These are phyloP conservation scores for Colletotrichum eremochloae DNA, from an alignment of 2,329 filamentous ascomycete species.

Conservation along the genomic window DNA sequence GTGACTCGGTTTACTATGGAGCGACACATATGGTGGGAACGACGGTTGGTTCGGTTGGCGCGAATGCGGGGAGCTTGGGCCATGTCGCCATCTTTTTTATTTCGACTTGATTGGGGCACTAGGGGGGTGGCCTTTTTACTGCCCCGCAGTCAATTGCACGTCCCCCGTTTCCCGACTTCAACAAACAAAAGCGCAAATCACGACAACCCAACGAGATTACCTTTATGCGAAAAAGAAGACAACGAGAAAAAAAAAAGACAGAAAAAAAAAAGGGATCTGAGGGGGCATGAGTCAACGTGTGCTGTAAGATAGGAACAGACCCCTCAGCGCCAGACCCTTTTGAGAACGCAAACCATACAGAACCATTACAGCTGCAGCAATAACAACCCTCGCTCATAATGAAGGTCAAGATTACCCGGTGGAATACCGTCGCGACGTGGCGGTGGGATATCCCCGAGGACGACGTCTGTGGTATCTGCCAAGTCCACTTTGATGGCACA, in stretches of 20 bases:
- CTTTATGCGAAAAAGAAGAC: neutral
- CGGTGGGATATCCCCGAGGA: slow-evolving; percentile 97
- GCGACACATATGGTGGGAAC: slow-evolving; percentile 3
- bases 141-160: slow-evolving; percentile 19
- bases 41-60: slow-evolving; percentile 25
- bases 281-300: neutral
- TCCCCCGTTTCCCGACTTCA: slow-evolving; percentile 27
- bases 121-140: neutral
- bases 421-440: slow-evolving; percentile 96
- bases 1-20: slow-evolving; percentile 29
- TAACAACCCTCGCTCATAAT: slow-evolving; percentile 61
- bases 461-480: slow-evolving; percentile 98
- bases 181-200: slow-evolving; percentile 29
- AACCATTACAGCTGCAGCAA: neutral
- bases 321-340: neutral
- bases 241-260: too few species aligned
- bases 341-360: neutral
- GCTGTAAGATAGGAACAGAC: neutral
- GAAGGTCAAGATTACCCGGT: slow-evolving; percentile 95
- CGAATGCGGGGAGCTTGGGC: slow-evolving; percentile 47
- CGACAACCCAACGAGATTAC: slow-evolving; percentile 17
- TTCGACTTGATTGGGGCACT: slow-evolving; percentile 23
- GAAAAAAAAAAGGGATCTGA: neutral
- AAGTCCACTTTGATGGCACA: slow-evolving; percentile 96
- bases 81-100: slow-evolving; percentile 36